Evolutionary conservation across 768 basidiomycete genomes (phyloP), one percentile per base, ranked within the genome.

Genomic region (Psilocybe sp.): DNA sequence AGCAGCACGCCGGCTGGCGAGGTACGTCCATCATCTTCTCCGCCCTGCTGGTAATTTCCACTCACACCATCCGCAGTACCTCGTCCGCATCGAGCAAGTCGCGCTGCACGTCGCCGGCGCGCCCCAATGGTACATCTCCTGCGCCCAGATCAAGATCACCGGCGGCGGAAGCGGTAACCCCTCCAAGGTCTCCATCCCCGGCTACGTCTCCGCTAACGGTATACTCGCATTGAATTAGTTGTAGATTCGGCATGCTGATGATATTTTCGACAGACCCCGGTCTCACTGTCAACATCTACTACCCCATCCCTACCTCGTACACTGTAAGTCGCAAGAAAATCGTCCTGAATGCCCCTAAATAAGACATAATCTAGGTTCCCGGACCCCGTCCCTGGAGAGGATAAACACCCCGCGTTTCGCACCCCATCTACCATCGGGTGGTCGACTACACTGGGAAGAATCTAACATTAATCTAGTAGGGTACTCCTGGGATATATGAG

Each of bases 151-250:
- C 55, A 67, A 66, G 41, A 55, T 77, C 44, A 70, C 65, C 3
- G 67, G 67, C 13, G 68, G 72, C 20, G 76, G 76, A 14, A 58
- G 58, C 55, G 76, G 73, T 9, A 72, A 57, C 31, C 75, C 75
- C 7, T 46, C 68, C 2, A 75, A 73, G 50, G 75, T 77, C 38
- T 58, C 72, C 18, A 75, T 77, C 52, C 76, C 75, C n/a, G 75
- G 76, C 32, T 70, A 75, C 48, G 69, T 74, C 54, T 58, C 65
- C 2, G 60, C 68, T n/a, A 48, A 51, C 45, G 70, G 68, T 65
- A 54, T 50, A 11, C 35, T 13, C 10, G 19, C 43, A 9, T n/a
- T 47, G 11, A 28, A 39, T 35, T 44, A 6, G 9, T n/a, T 33
- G 6, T 47, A 28, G 14, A 6, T 33, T 40, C 7, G 7, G 34